Percentiles rank a stretch among this genome's conserved stretches.
These are phyloP conservation scores for Wickerhamiella hasegawae DNA, from an alignment of 805 yeast genomes.

Conservation along the genomic window DNA sequence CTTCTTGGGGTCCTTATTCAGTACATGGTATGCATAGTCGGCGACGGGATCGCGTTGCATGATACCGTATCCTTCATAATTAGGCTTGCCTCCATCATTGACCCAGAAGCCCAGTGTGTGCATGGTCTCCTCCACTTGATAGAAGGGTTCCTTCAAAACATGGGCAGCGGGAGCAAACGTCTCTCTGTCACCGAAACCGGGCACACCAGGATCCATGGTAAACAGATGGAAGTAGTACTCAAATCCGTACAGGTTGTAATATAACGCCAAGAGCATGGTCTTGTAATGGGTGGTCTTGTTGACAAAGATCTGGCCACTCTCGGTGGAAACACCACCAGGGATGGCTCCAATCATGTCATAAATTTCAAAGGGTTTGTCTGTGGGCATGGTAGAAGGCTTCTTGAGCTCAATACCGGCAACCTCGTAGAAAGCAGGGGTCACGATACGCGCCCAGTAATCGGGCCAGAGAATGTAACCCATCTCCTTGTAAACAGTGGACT, in stretches of 20 bases:
- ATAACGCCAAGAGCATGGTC: conserved; percentile 42
- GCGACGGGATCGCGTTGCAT: conserved; percentile 1
- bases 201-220: conserved; percentile 35
- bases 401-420: conserved; percentile 40
- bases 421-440: conserved; percentile 55
- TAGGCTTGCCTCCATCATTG: background rate
- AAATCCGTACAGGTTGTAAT: conserved; percentile 53
- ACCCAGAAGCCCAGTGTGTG: background rate
- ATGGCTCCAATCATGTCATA: conserved; percentile 37
- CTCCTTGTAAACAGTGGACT: conserved; percentile 35
- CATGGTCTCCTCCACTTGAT: background rate
- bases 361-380: background rate
- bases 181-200: conserved; percentile 65
- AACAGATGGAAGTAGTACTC: conserved; percentile 41
- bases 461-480: conserved; percentile 57
- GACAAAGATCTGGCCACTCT: conserved; percentile 50
- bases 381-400: background rate
- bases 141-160: background rate
- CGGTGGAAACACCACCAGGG: conserved; percentile 49
- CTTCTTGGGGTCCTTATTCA: background rate
- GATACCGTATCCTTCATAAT: conserved; percentile 1
- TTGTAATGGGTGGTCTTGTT: conserved; percentile 41
- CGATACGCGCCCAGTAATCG: conserved; percentile 76
- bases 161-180: conserved; percentile 1
- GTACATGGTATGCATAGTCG: background rate